A percentile compares a stretch with the other conserved stretches of the same genome.
phyloP scores from a whole-genome alignment of 768 basidiomycete genomes.

The Pleurotus platypus region DNA sequence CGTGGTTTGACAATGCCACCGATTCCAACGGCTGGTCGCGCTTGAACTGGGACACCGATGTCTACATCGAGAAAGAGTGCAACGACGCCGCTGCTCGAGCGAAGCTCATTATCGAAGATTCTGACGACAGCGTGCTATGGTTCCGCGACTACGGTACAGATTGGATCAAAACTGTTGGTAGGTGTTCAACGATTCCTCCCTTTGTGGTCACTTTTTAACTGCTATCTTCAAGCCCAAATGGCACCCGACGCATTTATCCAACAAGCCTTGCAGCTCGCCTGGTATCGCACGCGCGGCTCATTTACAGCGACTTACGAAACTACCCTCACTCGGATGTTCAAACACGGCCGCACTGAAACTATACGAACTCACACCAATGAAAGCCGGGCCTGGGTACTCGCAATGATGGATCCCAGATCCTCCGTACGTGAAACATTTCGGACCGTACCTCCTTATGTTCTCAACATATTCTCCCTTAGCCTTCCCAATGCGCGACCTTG shows the following conservation, averaged over 20 bases:
- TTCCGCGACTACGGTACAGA: conserved; percentile 80
- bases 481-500: conserved; percentile 35
- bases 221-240: conserved; percentile 27
- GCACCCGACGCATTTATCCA: conserved; percentile 86
- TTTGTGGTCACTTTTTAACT: not conserved
- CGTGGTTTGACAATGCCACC: not conserved
- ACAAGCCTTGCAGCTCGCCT: conserved; percentile 89
- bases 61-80: conserved; percentile 52
- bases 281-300: conserved; percentile 71
- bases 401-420: conserved; percentile 55
- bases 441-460: not conserved
- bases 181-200: conserved; percentile 19
- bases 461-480: conserved; percentile 21
- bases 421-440: conserved; percentile 34
- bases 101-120: conserved; percentile 60
- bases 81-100: conserved; percentile 55
- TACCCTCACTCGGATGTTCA: conserved; percentile 81
- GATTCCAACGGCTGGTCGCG: conserved; percentile 45
- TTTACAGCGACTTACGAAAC: conserved; percentile 95
- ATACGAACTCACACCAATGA: conserved; percentile 74
- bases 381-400: conserved; percentile 72
- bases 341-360: conserved; percentile 87
- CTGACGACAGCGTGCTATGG: conserved; percentile 81
- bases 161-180: conserved; percentile 80
- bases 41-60: conserved; percentile 75